phyloP scores from a whole-genome alignment of 805 yeast genomes.

The Dipodascus albidus region DNA sequence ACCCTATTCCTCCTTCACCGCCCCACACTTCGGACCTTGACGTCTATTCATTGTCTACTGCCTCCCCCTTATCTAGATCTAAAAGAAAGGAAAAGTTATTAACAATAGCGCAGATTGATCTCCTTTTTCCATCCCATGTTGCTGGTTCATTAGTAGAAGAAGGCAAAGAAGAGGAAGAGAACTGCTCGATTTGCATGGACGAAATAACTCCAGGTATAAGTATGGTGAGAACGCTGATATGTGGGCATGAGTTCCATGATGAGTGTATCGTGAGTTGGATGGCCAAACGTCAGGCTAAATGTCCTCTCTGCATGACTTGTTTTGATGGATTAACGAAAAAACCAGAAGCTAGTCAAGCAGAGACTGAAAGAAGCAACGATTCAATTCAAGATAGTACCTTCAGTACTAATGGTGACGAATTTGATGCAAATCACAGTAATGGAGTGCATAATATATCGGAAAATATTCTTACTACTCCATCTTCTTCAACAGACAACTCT shows the following conservation, averaged over 20 bases:
- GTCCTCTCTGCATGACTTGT: conserved; percentile 66
- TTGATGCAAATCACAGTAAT: too few relatives aligned
- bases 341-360: neutral
- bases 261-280: conserved; percentile 79
- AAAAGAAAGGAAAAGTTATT: neutral
- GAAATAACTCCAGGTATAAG: neutral
- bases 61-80: neutral
- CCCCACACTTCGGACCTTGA: neutral
- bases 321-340: neutral
- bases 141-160: neutral
- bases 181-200: neutral
- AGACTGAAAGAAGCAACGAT: neutral
- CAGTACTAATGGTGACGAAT: too few relatives aligned
- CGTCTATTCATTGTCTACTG: neutral
- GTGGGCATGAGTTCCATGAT: conserved; percentile 77
- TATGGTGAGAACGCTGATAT: conserved; percentile 23
- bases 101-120: neutral
- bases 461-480: too few relatives aligned
- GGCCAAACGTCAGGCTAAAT: conserved; percentile 59
- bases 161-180: neutral
- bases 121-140: neutral
- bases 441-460: too few relatives aligned
- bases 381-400: too few relatives aligned
- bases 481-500: neutral
- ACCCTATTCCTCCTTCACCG: neutral